Percentiles rank a stretch among this genome's conserved stretches.
These are phyloP conservation scores for Fomitopsis schrenkii DNA, from an alignment of 1,284 basidiomycete genomes.

Conservation along the genomic window DNA sequence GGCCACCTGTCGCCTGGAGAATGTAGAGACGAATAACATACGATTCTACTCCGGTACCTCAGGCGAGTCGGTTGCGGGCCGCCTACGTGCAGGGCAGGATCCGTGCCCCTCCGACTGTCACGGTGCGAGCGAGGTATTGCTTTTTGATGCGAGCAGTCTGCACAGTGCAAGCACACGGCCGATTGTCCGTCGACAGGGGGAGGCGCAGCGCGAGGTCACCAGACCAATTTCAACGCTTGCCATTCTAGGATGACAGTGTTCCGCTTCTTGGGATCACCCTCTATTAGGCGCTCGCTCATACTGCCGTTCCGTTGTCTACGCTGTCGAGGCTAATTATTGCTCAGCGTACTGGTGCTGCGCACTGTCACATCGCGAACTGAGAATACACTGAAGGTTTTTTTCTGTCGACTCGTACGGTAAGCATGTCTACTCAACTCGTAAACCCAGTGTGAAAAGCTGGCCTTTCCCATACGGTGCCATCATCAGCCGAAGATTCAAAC, in stretches of 20 bases:
- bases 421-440: no score
- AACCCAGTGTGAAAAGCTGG: no score
- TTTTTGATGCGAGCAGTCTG: neutral
- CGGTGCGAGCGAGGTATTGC: neutral
- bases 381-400: no score
- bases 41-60: no score
- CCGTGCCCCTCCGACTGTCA: neutral
- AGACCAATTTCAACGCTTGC: neutral
- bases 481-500: neutral
- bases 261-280: neutral
- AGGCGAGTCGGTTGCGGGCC: no score
- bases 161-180: neutral
- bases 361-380: no score
- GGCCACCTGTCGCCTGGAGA: no score
- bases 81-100: neutral
- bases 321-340: no score
- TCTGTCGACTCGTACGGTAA: no score
- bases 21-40: no score
- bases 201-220: neutral
- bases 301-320: no score
- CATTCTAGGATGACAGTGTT: neutral
- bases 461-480: neutral
- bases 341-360: no score
- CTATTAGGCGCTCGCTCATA: neutral
- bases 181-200: neutral